A percentile compares a stretch with the other conserved stretches of the same genome.
Evolutionary conservation across 148 eudicot genomes (phyloP).

Genomic region (Silene latifolia): DNA sequence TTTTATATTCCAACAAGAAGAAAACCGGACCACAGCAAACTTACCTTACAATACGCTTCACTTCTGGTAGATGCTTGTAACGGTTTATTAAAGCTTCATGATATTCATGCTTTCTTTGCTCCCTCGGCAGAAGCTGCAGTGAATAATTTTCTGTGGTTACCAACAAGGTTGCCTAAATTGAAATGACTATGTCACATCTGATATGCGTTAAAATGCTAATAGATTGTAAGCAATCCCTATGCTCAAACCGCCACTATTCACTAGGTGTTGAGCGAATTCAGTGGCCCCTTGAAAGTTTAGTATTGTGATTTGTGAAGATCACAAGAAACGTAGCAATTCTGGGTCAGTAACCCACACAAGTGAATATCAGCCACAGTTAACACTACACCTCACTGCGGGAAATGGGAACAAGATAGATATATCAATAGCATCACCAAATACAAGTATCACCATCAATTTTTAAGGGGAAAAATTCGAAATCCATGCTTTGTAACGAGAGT

Average conservation of each 20-base stretch:
- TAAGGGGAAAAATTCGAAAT: neutral
- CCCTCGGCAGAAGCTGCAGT: constrained; percentile 85
- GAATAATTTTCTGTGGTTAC: neutral
- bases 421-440: neutral
- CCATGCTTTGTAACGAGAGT: neutral
- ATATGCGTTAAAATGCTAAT: neutral
- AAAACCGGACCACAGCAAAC: neutral
- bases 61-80: constrained; percentile 81
- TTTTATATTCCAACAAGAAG: neutral
- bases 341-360: neutral
- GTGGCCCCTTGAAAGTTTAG: neutral
- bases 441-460: neutral
- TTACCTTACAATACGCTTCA: constrained; percentile 83
- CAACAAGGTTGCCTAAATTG: neutral
- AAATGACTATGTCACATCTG: neutral
- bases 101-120: constrained; percentile 78
- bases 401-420: neutral
- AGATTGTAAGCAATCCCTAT: neutral
- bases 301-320: neutral
- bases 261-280: neutral
- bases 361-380: neutral
- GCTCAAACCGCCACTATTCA: neutral
- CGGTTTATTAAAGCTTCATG: constrained; percentile 72
- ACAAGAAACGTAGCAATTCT: neutral
- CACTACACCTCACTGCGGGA: neutral